Conservation (phyloP, 2,329 filamentous ascomycete genomes). For the Lojkania enalia region DNA sequence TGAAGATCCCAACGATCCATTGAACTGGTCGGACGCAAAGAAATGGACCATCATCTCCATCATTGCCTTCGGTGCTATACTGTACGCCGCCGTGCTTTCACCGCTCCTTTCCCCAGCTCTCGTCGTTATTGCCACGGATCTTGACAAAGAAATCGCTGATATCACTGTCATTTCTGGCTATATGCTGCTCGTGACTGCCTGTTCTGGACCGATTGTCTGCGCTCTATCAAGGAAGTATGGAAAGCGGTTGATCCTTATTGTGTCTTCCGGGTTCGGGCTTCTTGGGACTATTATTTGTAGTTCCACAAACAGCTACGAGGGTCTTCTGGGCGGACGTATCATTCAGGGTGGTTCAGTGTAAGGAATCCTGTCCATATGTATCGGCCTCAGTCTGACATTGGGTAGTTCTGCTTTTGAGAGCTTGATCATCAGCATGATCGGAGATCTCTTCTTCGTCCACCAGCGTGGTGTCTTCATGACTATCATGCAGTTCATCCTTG, state of each 20-base stretch:
- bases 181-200: constrained; percentile 40
- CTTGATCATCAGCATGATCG: constrained; percentile 40
- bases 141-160: constrained; percentile 29
- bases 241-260: constrained; percentile 37
- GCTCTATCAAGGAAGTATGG: constrained; percentile 38
- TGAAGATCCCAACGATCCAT: constrained; percentile 41
- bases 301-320: constrained; percentile 32
- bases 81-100: constrained; percentile 38
- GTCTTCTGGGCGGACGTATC: constrained; percentile 36
- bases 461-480: constrained; percentile 41
- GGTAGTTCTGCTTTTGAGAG: constrained; percentile 39
- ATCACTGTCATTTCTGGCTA: constrained; percentile 46
- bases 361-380: constrained; percentile 3
- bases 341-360: constrained; percentile 37
- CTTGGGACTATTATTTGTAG: constrained; percentile 35
- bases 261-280: constrained; percentile 35
- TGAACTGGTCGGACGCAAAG: constrained; percentile 40
- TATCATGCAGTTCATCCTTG: constrained; percentile 42
- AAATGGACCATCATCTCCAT: constrained; percentile 40
- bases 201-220: constrained; percentile 39
- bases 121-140: constrained; percentile 37
- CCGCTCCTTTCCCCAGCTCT: constrained; percentile 43
- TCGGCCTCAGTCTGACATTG: not conserved
- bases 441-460: constrained; percentile 44
- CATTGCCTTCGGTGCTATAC: constrained; percentile 35